phyloP scores from a whole-genome alignment of 352 stramenopile species.

The Pythium graminicola region DNA sequence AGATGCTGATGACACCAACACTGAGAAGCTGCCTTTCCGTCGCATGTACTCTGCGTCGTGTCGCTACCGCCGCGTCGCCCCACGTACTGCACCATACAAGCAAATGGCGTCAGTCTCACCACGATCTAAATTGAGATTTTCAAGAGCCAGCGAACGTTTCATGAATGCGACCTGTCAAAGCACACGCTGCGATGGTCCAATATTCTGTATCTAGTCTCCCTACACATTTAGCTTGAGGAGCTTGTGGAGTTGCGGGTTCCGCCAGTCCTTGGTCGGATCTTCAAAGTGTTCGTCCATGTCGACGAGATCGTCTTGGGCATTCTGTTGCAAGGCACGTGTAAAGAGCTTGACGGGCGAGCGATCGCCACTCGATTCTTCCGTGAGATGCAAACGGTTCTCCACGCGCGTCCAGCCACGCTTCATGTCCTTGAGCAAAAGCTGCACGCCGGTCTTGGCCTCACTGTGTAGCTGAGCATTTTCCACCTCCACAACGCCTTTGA shows the following conservation, averaged over 20 bases:
- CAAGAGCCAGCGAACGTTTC: no score
- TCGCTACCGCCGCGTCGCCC: constrained; percentile 1
- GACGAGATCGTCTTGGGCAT: constrained; percentile 39
- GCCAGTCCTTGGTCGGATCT: constrained; percentile 63
- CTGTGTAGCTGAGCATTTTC: constrained; percentile 53
- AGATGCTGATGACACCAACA: constrained; percentile 1
- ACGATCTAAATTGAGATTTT: constrained; percentile 16
- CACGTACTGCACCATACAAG: neutral
- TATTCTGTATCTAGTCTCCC: neutral
- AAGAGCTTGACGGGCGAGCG: constrained; percentile 33
- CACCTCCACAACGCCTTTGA: constrained; percentile 15
- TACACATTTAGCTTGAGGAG: constrained; percentile 77
- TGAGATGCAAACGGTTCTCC: constrained; percentile 47
- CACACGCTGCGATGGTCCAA: neutral
- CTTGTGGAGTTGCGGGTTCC: constrained; percentile 57
- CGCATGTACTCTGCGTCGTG: neutral
- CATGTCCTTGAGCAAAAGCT: constrained; percentile 72
- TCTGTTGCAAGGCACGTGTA: constrained; percentile 43
- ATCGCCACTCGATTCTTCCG: constrained; percentile 36
- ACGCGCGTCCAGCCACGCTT: constrained; percentile 70
- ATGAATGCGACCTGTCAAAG: no score
- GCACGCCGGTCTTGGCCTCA: constrained; percentile 45
- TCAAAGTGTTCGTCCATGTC: constrained; percentile 81
- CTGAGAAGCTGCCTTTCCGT: constrained; percentile 15
- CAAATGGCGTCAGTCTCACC: neutral